These are phyloP conservation scores for Solanum sitiens DNA, from an alignment of 257 asterid genomes.

Conservation along the genomic window DNA sequence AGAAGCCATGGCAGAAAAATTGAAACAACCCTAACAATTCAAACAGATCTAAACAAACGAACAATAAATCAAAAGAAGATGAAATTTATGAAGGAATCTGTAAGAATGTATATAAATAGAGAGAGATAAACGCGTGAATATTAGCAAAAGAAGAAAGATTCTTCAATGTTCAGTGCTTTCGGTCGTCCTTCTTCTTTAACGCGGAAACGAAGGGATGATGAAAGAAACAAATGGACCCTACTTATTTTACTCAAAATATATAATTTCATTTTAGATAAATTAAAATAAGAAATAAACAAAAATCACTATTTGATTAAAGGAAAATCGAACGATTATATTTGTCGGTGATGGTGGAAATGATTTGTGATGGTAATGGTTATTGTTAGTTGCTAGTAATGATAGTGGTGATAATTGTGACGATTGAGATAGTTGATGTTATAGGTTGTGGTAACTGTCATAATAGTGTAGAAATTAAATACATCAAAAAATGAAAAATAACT, in stretches of 20 bases:
- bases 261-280: background rate
- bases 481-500: too few species aligned
- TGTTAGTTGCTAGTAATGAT: too few species aligned
- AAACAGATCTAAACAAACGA: background rate
- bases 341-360: too few species aligned
- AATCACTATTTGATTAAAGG: too few species aligned
- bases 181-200: background rate
- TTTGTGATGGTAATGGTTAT: background rate
- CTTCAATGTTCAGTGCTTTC: background rate
- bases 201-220: background rate
- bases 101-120: background rate
- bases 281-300: too few species aligned
- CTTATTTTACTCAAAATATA: background rate
- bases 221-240: background rate
- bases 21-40: background rate
- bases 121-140: background rate
- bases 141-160: background rate
- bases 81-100: background rate
- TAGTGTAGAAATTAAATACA: too few species aligned
- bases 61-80: background rate
- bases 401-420: background rate
- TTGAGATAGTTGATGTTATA: too few species aligned
- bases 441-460: too few species aligned
- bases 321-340: too few species aligned
- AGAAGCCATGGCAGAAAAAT: background rate